Base-by-base conservation (phyloP, 371 early-diverging fungal species). In the Mortierella sp. region DNA sequence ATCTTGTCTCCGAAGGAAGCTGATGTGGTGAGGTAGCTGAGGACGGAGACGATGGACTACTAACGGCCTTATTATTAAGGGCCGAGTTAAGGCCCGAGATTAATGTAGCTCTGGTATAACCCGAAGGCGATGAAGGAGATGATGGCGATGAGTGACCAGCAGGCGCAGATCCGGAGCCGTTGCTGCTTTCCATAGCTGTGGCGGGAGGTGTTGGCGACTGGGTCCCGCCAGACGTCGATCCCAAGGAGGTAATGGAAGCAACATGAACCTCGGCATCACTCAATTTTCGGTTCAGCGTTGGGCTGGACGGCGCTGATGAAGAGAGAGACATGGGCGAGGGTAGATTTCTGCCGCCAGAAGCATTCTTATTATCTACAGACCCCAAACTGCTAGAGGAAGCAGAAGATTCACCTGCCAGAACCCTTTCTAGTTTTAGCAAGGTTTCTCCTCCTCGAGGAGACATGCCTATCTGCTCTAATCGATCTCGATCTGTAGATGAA, bases 381-480 rank as follows among this genome's bases (percentile, higher is more conserved):
- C 15, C 63, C 31, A 40, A 31, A 29, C 28, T 23, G 51, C 4
- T 40, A n/a, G 43, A 29, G 31, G 47, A 5, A 2, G 60, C 43
- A 23, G 62, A 2, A 10, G 32, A 49, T 17, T 72, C 72, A 4
- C 40, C 64, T 17, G 67, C 64, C 58, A 79, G 28, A 4, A 68
- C 80, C 17, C 80, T 47, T 57, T 79, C 80, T 13, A 79, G 70
- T 51, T 79, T 79, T 49, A 74, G 32, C 15, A 79, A 51, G 23
- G 80, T 79, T 22, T 79, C 80, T 40, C 55, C 68, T 3, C 80
- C 80, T 26, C 80, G 74, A 29, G 70, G 54, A 17, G 71, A 70
- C n/a, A 47, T 35, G n/a, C 74, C 65, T 56, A 79, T 26, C 4
- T 63, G 70, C 65, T 79, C 80, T 17, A 79, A 58, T 3, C 66